Conservation (phyloP, 2,329 filamentous ascomycete genomes). For the Rhynchosporium graminicola region DNA sequence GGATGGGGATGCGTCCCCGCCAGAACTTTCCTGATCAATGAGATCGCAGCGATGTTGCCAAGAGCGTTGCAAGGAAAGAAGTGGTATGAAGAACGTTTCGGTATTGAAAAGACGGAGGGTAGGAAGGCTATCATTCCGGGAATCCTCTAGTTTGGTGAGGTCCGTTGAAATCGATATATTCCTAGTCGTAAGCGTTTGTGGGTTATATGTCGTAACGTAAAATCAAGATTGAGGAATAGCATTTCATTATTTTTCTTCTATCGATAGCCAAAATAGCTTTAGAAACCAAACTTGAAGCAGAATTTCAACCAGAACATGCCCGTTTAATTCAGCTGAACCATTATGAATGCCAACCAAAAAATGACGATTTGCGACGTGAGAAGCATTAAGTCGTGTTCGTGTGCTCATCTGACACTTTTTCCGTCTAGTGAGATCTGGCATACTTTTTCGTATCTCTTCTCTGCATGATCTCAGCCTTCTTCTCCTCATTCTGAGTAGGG, state of each 20-base stretch:
- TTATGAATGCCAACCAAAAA: background rate
- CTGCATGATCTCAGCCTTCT: conserved; percentile 35
- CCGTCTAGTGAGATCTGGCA: conserved; percentile 11
- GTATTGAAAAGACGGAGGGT: conserved; percentile 73
- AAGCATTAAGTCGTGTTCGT: conserved; percentile 6
- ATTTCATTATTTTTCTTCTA: conserved; percentile 9
- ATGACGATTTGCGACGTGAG: background rate
- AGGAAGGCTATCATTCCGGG: conserved; percentile 72
- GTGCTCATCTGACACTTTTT: conserved; percentile 3
- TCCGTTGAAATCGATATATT: too few species aligned
- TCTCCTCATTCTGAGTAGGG: conserved; percentile 48
- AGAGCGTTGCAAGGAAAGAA: conserved; percentile 75
- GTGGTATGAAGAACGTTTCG: conserved; percentile 91
- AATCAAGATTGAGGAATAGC: background rate
- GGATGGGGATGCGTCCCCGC: conserved; percentile 71
- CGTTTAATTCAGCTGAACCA: background rate
- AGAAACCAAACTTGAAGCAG: background rate
- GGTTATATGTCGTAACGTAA: background rate
- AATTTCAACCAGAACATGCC: conserved; percentile 1
- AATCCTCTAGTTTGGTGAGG: conserved; percentile 24
- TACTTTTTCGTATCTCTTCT: conserved; percentile 33
- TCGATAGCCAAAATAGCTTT: background rate
- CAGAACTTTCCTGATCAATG: conserved; percentile 80
- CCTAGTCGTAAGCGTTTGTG: background rate
- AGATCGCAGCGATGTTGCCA: conserved; percentile 86